Conservation (phyloP, 1,284 basidiomycete species). For the Coniophora puteana region DNA sequence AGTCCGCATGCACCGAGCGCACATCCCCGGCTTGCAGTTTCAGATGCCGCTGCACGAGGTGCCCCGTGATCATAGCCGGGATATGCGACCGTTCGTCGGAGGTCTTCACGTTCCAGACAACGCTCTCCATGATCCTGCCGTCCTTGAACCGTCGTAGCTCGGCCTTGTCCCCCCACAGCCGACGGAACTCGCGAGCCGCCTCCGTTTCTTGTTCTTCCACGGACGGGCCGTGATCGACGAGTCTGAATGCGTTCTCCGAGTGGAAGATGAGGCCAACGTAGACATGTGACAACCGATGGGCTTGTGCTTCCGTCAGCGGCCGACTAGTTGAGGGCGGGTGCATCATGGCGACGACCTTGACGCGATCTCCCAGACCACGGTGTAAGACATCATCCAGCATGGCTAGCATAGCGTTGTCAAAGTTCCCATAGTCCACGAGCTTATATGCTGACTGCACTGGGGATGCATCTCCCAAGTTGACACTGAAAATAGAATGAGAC, state of each 20-base stretch:
- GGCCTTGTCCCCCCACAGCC: slow-evolving; percentile 90
- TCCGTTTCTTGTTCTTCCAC: slow-evolving; percentile 57
- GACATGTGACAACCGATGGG: slow-evolving; percentile 41
- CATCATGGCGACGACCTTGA: slow-evolving; percentile 56
- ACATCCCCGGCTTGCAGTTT: slow-evolving; percentile 51
- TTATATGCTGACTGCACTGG: slow-evolving; percentile 41
- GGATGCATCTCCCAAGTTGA: slow-evolving; percentile 57
- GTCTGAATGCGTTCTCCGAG: slow-evolving; percentile 66
- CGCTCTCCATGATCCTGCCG: slow-evolving; percentile 88
- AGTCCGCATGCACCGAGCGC: slow-evolving; percentile 55
- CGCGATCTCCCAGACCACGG: slow-evolving; percentile 69
- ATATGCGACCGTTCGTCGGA: slow-evolving; percentile 79
- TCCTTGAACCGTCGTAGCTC: slow-evolving; percentile 98
- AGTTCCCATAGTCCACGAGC: slow-evolving; percentile 59
- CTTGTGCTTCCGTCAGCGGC: slow-evolving; percentile 49
- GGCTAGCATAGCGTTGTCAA: slow-evolving; percentile 51
- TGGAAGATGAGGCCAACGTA: slow-evolving; percentile 77
- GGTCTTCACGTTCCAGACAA: slow-evolving; percentile 85
- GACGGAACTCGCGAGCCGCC: slow-evolving; percentile 64
- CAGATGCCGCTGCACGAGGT: slow-evolving; percentile 78
- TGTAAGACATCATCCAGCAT: slow-evolving; percentile 55
- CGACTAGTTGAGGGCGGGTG: slow-evolving; percentile 44
- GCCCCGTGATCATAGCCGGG: slow-evolving; percentile 70
- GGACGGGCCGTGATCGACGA: slow-evolving; percentile 87
- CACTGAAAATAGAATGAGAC: slow-evolving; percentile 34